Base-by-base conservation (phyloP, 352 stramenopile genomes). In the Globisporangium canariense region DNA sequence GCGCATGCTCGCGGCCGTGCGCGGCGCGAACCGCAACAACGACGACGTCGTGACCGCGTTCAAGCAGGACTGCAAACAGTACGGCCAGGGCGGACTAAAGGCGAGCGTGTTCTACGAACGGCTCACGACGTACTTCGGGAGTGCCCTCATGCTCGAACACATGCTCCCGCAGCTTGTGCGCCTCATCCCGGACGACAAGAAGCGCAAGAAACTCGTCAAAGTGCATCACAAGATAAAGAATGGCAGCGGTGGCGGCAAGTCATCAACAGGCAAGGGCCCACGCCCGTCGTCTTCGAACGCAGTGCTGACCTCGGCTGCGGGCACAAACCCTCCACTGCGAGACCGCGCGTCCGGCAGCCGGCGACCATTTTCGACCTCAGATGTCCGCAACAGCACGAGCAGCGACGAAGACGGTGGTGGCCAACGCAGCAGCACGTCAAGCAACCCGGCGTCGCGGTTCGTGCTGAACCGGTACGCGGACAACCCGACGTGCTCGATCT, bases 41-140 rank as follows among this genome's bases (percentile, higher is more conserved):
- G 74, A 93, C 61, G 82, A 92, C 51, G 78, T 88, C 5, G 76
- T 90, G 3, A 61, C 71, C 2, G 82, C 78, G 20, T 94, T 94
- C 69, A 93, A 93, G 71, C 60, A 71, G 14, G 86, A 93, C 71
- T 94, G 86, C 69, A 92, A 91, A 68, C 71, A 70, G 32, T 94
- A 82, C 59, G 86, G 86, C 14, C 78, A 88, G 57, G 83, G 79
- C 14, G 71, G 83, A 18, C 55, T 93, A 32, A 83, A 80, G 13
- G 82, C 86, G 11, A 68, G 73, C 18, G 71, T 83, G 3, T 94
- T 94, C 61, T 77, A 81, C 55, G 71, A 88, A 28, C 74, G 79
- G 11, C 68, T 94, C 5, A 50, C 57, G 9, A 73, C 54, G 3
- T 93, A 93, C 63, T 89, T 94, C 55, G 86, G 86, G 38, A 79